Base-by-base conservation (phyloP, 805 yeast species). In the Saturnispora serradocipensis region DNA sequence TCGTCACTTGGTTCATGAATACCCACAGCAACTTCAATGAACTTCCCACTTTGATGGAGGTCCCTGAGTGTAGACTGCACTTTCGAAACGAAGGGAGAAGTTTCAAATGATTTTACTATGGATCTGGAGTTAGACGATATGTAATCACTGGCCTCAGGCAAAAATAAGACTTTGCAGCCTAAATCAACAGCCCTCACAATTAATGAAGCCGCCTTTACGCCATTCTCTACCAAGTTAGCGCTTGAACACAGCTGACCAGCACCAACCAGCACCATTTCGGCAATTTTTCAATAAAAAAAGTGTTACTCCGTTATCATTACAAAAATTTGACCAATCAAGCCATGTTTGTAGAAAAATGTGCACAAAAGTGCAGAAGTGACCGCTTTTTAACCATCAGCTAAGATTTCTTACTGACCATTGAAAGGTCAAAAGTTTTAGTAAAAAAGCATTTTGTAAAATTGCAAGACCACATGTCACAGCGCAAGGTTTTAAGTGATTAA, bases 111-210 rank as follows among this genome's bases (percentile, higher is more conserved):
- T 40, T 72, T 62, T 0, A 84, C 88, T n/a, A 91, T 68, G 27
- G 69, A 58, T 49, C 73, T 64, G 1, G 90, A 83, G 61, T 80
- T 79, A 49, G 79, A 72, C 5, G 96, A 83, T 39, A 91, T 74
- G 64, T 88, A 91, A 64, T 91, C 98, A 4, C 93, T 76, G 0
- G 98, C 98, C 65, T 91, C 99, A 2, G 98, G 98, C 44, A 91
- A 75, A 61, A 93, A 88, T 5, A 93, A 71, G 3, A 88, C 80
- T 55, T 76, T 72, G 13, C 85, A 89, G 3, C 83, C 77, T 15
- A 73, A 63, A 2, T 67, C 68, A 0, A 84, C 75, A 0, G 98
- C 96, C 49, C 72, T 67, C n/a, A 68, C 63, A 16, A 91, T 81
- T 36, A 90, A 70, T 30, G 71, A 71, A 11, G 77, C 73, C 0